phyloP scores from a whole-genome alignment of 208 protist species.

The Leishmania amazonensis region DNA sequence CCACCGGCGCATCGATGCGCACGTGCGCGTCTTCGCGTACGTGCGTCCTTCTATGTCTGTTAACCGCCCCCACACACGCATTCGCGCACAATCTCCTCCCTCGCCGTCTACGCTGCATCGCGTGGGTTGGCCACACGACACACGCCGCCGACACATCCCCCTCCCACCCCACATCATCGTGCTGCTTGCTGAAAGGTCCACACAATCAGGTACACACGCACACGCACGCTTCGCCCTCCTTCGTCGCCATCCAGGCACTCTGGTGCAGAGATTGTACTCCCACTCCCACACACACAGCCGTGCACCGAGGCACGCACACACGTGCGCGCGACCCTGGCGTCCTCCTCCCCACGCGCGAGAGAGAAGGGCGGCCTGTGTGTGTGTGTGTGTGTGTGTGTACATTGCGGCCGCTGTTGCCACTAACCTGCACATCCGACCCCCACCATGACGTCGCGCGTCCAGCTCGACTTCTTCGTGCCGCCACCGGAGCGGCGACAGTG shows the following conservation, averaged over 20 bases:
- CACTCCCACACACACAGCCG: not conserved
- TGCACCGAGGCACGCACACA: not conserved
- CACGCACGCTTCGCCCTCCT: not conserved
- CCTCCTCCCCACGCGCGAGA: not conserved
- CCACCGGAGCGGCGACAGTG: conserved; percentile 22
- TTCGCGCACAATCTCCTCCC: not conserved
- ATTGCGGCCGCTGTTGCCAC: no score
- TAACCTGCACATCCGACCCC: not conserved
- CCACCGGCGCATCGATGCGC: not conserved
- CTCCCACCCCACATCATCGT: not conserved
- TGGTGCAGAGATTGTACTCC: not conserved
- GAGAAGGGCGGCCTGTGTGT: not conserved
- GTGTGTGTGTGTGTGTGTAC: not conserved
- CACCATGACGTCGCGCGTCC: conserved; percentile 22
- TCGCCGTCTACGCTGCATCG: no score
- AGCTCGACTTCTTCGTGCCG: conserved; percentile 51
- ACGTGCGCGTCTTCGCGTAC: not conserved
- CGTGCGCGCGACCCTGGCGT: not conserved
- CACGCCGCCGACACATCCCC: not conserved
- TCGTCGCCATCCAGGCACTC: not conserved
- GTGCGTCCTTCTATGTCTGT: not conserved
- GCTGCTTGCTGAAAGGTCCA: not conserved
- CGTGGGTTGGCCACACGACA: no score
- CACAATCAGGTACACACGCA: not conserved
- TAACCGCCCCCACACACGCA: not conserved